Evolutionary conservation across 139 green algal genomes (phyloP).

Genomic region (Mesotaenium endlicherianum): DNA sequence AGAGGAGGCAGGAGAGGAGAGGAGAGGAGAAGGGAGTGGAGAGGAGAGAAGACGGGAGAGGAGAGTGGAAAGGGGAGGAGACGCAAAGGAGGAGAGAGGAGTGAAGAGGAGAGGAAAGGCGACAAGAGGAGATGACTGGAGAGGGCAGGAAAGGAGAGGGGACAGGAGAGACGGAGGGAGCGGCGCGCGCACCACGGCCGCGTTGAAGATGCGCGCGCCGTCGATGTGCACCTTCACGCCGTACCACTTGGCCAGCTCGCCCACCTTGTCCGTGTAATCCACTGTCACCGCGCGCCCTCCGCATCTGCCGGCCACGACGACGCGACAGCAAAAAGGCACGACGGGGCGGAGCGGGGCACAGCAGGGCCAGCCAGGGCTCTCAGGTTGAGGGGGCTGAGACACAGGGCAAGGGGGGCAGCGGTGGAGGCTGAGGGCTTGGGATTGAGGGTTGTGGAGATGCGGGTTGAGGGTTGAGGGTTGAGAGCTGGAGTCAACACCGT

Average conservation of each 20-base stretch:
- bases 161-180: neutral
- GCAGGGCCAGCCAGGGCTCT: neutral
- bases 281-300: slow-evolving; percentile 64
- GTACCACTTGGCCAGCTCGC: slow-evolving; percentile 15
- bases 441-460: no score
- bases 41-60: neutral
- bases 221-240: slow-evolving; percentile 68
- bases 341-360: neutral
- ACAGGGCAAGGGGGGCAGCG: no score
- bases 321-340: neutral
- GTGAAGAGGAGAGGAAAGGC: neutral
- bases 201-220: slow-evolving; percentile 76
- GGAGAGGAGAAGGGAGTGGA: neutral
- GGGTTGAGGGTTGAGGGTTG: no score
- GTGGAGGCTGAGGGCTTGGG: no score
- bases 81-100: neutral
- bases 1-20: neutral
- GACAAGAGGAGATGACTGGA: neutral
- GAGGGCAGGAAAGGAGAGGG: neutral
- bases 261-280: slow-evolving; percentile 56
- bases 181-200: slow-evolving; percentile 31
- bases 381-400: no score
- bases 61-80: neutral
- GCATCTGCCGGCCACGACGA: slow-evolving; percentile 6
- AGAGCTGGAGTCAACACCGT: no score